Percentiles rank a stretch among this genome's conserved stretches.
Evolutionary conservation across 1,139 yeast species (phyloP).

Genomic region (Blastobotrys buckinghamii): DNA sequence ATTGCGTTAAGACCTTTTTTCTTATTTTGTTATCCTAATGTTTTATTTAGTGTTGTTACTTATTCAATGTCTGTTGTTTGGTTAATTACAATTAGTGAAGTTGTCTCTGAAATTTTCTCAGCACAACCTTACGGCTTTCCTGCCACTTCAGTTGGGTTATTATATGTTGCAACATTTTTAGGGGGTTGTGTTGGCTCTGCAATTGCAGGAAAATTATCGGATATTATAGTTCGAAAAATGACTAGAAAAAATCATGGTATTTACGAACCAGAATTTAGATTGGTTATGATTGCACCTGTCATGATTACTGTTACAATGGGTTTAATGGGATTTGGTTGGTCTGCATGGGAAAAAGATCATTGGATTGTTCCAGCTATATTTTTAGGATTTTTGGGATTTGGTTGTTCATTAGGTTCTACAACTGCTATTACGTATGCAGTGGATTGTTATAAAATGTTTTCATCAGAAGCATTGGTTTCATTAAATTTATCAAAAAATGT

Average conservation of each 20-base stretch:
- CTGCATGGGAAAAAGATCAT: conserved; percentile 41
- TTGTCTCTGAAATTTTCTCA: conserved; percentile 47
- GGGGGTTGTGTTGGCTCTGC: conserved; percentile 57
- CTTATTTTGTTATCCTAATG: conserved; percentile 46
- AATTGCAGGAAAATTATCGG: conserved; percentile 48
- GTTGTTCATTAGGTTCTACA: conserved; percentile 55
- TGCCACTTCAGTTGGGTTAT: conserved; percentile 48
- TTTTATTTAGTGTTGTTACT: conserved; percentile 48
- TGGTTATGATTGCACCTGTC: conserved; percentile 49
- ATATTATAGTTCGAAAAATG: conserved; percentile 37
- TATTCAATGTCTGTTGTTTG: conserved; percentile 58
- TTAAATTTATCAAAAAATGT: conserved; percentile 50
- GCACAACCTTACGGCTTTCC: conserved; percentile 43
- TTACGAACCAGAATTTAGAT: conserved; percentile 59
- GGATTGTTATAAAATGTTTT: conserved; percentile 53
- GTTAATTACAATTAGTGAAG: conserved; percentile 57
- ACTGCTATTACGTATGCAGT: conserved; percentile 57
- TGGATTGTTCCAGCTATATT: conserved; percentile 58
- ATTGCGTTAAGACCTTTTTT: conserved; percentile 52
- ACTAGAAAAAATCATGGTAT: conserved; percentile 43
- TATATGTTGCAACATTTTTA: conserved; percentile 51
- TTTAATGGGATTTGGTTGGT: conserved; percentile 61
- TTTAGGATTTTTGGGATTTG: conserved; percentile 52
- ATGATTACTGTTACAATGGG: conserved; percentile 46
- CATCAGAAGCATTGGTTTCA: conserved; percentile 54